Percentiles rank a stretch among this genome's conserved stretches.
Evolutionary conservation across 495 filamentous ascomycete genomes (phyloP).

Genomic region (Neurospora terricola): DNA sequence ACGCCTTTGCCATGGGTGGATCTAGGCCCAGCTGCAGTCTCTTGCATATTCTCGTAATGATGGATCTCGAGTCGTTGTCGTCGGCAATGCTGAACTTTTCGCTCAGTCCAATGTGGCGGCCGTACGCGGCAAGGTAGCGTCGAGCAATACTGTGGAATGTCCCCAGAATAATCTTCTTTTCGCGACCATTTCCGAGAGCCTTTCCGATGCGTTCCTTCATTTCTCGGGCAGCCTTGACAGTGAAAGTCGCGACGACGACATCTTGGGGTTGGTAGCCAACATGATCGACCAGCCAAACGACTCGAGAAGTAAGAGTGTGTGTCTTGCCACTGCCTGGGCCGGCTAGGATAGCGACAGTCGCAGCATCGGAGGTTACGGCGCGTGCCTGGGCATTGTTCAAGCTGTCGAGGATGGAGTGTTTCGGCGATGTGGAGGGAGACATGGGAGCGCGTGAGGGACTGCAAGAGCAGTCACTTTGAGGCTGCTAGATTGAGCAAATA

Average conservation of each 20-base stretch:
- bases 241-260: constrained; percentile 95
- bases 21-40: constrained; percentile 59
- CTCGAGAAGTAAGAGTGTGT: constrained; percentile 87
- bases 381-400: constrained; percentile 75
- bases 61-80: constrained; percentile 62
- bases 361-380: constrained; percentile 73
- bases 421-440: background rate
- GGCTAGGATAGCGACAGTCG: constrained; percentile 84
- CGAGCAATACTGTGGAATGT: constrained; percentile 94
- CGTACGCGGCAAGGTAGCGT: constrained; percentile 77
- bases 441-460: background rate
- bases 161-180: constrained; percentile 73
- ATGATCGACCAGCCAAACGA: constrained; percentile 85
- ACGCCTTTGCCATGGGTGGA: constrained; percentile 52
- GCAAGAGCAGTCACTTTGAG: background rate
- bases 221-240: constrained; percentile 90
- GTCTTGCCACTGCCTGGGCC: constrained; percentile 83
- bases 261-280: constrained; percentile 75
- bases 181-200: constrained; percentile 65
- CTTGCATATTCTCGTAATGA: constrained; percentile 76
- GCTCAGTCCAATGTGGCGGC: constrained; percentile 69
- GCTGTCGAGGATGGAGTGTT: constrained; percentile 43
- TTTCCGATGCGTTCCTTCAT: constrained; percentile 84
- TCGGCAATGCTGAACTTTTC: constrained; percentile 94
- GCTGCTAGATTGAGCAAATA: background rate